phyloP scores from a whole-genome alignment of 805 yeast species.

The Wickerhamiella brachini region DNA sequence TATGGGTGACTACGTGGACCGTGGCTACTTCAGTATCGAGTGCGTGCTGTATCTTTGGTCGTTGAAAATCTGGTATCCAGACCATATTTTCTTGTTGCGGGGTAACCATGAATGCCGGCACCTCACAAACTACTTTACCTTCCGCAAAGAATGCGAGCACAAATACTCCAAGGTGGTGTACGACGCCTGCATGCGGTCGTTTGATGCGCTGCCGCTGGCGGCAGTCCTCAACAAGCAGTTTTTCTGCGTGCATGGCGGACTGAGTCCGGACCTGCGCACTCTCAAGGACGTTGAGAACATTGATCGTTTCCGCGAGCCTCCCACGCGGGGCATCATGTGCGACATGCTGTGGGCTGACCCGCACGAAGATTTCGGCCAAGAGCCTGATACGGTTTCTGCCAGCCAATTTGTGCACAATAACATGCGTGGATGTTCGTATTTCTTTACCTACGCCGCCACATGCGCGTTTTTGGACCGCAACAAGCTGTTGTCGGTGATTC shows the following conservation, averaged over 20 bases:
- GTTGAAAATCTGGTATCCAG: conserved; percentile 62
- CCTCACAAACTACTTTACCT: conserved; percentile 86
- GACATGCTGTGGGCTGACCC: conserved; percentile 97
- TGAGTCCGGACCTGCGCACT: conserved; percentile 68
- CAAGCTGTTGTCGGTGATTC: conserved; percentile 65
- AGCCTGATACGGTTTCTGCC: conserved; percentile 21
- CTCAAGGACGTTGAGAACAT: conserved; percentile 54
- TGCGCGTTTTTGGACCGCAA: conserved; percentile 68
- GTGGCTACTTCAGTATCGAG: conserved; percentile 85
- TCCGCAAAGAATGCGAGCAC: conserved; percentile 77
- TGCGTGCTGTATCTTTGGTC: conserved; percentile 54
- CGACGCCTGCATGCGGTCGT: conserved; percentile 60
- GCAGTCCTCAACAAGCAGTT: conserved; percentile 90
- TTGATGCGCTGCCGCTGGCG: conserved; percentile 79
- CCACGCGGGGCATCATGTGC: conserved; percentile 86
- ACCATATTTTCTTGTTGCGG: conserved; percentile 64
- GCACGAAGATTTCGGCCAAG: conserved; percentile 70
- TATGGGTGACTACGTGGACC: conserved; percentile 88
- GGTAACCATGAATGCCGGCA: conserved; percentile 95
- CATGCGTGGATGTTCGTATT: conserved; percentile 85
- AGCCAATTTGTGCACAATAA: conserved; percentile 46
- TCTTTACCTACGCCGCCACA: conserved; percentile 70
- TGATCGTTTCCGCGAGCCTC: conserved; percentile 82
- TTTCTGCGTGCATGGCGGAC: conserved; percentile 93
- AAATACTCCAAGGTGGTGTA: conserved; percentile 56